These are phyloP conservation scores for Globisporangium uncinulatum DNA, from an alignment of 352 stramenopile genomes.

Conservation along the genomic window DNA sequence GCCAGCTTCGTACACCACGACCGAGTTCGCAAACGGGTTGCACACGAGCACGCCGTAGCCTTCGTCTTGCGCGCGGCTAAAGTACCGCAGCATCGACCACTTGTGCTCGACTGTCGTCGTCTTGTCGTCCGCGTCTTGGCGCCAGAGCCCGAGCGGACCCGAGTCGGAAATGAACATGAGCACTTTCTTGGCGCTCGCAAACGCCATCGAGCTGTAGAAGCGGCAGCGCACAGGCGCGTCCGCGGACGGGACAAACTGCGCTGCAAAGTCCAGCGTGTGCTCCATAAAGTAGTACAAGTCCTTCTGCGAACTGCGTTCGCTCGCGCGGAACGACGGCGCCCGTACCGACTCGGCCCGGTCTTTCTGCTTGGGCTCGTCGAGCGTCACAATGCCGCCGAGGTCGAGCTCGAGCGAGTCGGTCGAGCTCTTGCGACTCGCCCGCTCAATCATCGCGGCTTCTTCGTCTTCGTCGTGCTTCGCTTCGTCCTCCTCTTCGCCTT, in stretches of 20 bases:
- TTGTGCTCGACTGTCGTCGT: conserved; percentile 71
- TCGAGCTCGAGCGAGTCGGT: conserved; percentile 77
- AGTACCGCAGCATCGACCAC: conserved; percentile 85
- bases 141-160: conserved; percentile 77
- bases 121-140: conserved; percentile 59
- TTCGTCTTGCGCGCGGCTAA: conserved; percentile 80
- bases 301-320: conserved; percentile 55
- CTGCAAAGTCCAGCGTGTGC: conserved; percentile 76
- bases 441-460: neutral
- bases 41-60: conserved; percentile 83
- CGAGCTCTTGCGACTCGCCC: conserved; percentile 55
- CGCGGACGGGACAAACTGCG: conserved; percentile 79
- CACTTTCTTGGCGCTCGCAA: conserved; percentile 80
- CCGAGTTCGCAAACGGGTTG: conserved; percentile 86
- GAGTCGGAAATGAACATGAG: conserved; percentile 85
- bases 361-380: conserved; percentile 52
- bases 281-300: conserved; percentile 87
- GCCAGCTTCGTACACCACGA: conserved; percentile 84
- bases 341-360: conserved; percentile 14
- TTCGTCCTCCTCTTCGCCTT: conserved; percentile 37
- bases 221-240: conserved; percentile 84
- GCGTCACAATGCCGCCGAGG: conserved; percentile 63
- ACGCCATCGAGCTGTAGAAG: conserved; percentile 87
- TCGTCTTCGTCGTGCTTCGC: conserved; percentile 15
- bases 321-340: conserved; percentile 31